Base-by-base conservation (phyloP, 192 early-diverging fungal genomes). In the Linnemannia zychae region DNA sequence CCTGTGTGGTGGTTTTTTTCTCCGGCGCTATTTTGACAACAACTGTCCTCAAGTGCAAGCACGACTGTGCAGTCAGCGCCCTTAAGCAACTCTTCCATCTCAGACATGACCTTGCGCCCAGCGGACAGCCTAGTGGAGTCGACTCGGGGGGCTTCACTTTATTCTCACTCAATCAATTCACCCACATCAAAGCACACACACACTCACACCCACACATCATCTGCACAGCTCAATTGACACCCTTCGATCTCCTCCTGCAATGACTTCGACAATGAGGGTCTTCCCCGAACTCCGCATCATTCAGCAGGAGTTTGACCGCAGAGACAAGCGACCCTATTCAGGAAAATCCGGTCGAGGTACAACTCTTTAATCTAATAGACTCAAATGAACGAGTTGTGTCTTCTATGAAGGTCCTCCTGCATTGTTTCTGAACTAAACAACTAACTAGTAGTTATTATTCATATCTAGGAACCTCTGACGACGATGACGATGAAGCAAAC, bases 201-300 rank as follows among this genome's bases (percentile, higher is more conserved):
- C 36, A 68, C 48, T 40, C 31, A 46, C 40, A 71, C 70, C 7
- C 44, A 44, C n/a, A 53, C 44, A 47, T 48, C 44, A 36, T 67
- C 38, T 63, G 13, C n/a, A 40, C 73, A 76, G 13, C 57, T n/a
- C 18, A 11, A 65, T 67, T 34, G 37, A 67, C 67, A 37, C 37
- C 36, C 67, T 40, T 69, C 67, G 38, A 40, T 36, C 38, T n/a
- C 34, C 67, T 36, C 67, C 67, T 40, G 34, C 16, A 53, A 85
- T 85, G 83, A 73, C 83, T 36, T 79, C 83, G n/a, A 76, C 74
- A 18, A 68, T 79, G 67, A 48, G 83, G 38, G 73, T 53, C 38
- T 68, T 52, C 9, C 82, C 76, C 11, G 77, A 85, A 38, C 70
- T 85, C 33, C 66, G 83, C 31, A 85, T 85, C 63, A 85, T 85